Base-by-base conservation (phyloP, 495 filamentous ascomycete species). In the Talaromyces adpressus region DNA sequence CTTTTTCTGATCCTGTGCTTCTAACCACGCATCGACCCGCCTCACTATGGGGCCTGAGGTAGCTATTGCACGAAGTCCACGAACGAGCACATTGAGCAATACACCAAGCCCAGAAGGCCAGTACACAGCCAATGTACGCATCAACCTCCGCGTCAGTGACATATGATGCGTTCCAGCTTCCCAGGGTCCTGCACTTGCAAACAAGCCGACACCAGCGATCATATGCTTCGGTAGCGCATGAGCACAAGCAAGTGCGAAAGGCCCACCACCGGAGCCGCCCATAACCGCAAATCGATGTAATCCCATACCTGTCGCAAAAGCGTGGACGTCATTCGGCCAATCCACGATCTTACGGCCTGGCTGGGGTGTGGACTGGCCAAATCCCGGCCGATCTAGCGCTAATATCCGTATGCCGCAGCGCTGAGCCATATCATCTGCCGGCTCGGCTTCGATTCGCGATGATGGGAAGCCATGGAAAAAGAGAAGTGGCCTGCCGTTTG, bases 211-310 rank as follows among this genome's bases (percentile, higher is more conserved):
- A 4, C 64, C 72, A 4, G 68, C 65, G 18, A 81, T 51, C 64
- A 66, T 72, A 2, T 71, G 64, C 0, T 61, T 61, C 25, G 76
- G 73, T 3, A 82, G 57, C 12, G 54, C 59, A 18, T 73, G 61
- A 16, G 74, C 76, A 30, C 79, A 83, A 0, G 81, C 81, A 14
- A 82, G 62, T 4, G 74, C 77, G 62, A 78, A 83, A 1, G 80
- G 80, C 1, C 70, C 74, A 1, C 82, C 82, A 2, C 80, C 80
- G 0, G 75, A 80, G 25, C 67, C 63, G 3, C 79, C 80, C n/a
- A 84, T 41, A 16, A 82, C 63, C 6, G 68, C 71, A 66, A 79
- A 83, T 8, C 68, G 65, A 0, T 59, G 59, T 0, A 82, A 52
- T 0, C 66, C 64, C 1, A 81, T 64, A 52, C 79, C 69, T 25